Conservation (phyloP, 768 basidiomycete species). For the Stropharia rugosoannulata region DNA sequence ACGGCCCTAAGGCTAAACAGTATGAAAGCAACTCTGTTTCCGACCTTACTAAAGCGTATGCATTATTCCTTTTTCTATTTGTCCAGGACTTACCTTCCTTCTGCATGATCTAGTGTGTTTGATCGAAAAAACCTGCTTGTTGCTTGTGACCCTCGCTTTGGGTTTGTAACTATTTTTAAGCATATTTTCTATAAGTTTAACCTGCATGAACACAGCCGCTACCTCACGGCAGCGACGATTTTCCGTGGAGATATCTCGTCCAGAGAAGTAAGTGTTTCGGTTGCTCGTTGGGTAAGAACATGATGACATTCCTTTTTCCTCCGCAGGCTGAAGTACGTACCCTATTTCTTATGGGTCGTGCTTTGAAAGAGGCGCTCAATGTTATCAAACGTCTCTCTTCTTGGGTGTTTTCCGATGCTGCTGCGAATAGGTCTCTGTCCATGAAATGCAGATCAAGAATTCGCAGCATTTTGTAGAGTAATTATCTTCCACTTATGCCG, state of each 20-base stretch:
- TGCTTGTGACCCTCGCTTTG: constrained; percentile 77
- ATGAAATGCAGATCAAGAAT: constrained; percentile 73
- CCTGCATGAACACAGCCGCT: constrained; percentile 50
- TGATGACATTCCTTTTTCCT: constrained; percentile 34
- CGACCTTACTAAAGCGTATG: constrained; percentile 76
- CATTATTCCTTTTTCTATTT: neutral
- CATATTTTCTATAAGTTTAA: neutral
- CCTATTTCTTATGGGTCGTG: constrained; percentile 15
- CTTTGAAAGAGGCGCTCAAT: constrained; percentile 18
- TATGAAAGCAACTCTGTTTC: constrained; percentile 62
- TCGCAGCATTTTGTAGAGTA: constrained; percentile 81
- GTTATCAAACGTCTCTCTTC: constrained; percentile 17
- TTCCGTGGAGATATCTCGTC: constrained; percentile 84
- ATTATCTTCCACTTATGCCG: constrained; percentile 20
- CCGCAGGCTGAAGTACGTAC: constrained; percentile 51
- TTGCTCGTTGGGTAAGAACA: constrained; percentile 16
- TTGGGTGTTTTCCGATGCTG: neutral
- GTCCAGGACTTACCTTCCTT: neutral
- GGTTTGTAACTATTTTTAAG: constrained; percentile 39
- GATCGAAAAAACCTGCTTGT: constrained; percentile 80
- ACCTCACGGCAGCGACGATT: constrained; percentile 84
- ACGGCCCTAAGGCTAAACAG: constrained; percentile 57
- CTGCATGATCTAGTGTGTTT: constrained; percentile 55
- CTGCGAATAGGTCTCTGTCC: constrained; percentile 56
- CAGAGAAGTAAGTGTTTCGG: constrained; percentile 60